Conservation (phyloP, 306 rosid genomes). For the Pueraria montana region DNA sequence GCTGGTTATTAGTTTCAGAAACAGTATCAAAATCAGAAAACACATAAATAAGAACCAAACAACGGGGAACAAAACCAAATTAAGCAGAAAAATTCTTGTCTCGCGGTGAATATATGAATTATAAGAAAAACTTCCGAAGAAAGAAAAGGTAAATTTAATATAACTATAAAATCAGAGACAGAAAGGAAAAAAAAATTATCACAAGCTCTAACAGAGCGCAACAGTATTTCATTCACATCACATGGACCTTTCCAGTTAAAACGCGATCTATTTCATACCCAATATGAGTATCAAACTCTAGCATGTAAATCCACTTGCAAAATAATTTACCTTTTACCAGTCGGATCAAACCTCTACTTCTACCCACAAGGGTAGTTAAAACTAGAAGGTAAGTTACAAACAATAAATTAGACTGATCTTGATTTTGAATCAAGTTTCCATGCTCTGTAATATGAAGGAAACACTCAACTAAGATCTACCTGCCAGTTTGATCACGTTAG, state of each 20-base stretch:
- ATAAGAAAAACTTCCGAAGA: background rate
- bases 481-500: slow-evolving; percentile 51
- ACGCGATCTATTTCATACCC: slow-evolving; percentile 6
- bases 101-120: background rate
- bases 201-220: background rate
- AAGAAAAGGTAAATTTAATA: background rate
- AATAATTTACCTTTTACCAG: slow-evolving; percentile 37
- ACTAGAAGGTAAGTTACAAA: slow-evolving; percentile 18
- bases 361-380: slow-evolving; percentile 35
- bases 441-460: slow-evolving; percentile 46
- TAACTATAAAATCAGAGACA: background rate
- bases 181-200: background rate
- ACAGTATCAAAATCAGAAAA: background rate
- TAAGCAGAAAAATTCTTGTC: background rate
- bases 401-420: slow-evolving; percentile 38
- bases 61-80: too few relatives aligned
- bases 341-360: slow-evolving; percentile 36
- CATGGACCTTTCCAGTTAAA: slow-evolving; percentile 18
- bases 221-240: slow-evolving; percentile 1
- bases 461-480: slow-evolving; percentile 57
- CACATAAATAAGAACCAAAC: too few relatives aligned
- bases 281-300: slow-evolving; percentile 8
- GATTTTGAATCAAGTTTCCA: slow-evolving; percentile 48
- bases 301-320: slow-evolving; percentile 35
- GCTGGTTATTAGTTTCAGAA: slow-evolving; percentile 1